Evolutionary conservation across 129 eudicot genomes (phyloP).

Genomic region (Artemisia argyi): DNA sequence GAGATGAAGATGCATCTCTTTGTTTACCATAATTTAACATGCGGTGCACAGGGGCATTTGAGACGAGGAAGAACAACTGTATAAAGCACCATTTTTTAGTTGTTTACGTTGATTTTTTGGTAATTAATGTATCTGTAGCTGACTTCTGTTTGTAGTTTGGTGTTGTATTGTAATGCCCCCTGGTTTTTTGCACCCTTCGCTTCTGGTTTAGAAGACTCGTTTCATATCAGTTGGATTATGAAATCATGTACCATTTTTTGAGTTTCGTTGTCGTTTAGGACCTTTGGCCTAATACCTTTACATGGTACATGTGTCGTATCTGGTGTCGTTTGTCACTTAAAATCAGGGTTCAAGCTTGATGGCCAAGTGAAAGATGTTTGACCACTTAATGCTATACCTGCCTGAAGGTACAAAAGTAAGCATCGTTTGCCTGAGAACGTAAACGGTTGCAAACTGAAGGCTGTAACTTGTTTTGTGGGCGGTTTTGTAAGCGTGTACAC

Average conservation of each 20-base stretch:
- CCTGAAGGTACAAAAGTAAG: too few species aligned
- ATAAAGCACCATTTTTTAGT: conserved; percentile 30
- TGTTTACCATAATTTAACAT: conserved; percentile 36
- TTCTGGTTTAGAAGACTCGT: background rate
- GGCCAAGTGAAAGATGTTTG: too few species aligned
- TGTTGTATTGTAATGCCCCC: background rate
- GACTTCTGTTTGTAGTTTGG: conserved; percentile 28
- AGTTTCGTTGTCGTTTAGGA: background rate
- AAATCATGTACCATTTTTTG: background rate
- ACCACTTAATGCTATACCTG: too few species aligned
- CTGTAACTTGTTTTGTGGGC: too few species aligned
- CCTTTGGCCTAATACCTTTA: background rate
- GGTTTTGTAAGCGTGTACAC: too few species aligned
- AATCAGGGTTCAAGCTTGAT: too few species aligned
- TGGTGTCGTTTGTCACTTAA: too few species aligned
- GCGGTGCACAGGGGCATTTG: conserved; percentile 30
- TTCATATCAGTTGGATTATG: background rate
- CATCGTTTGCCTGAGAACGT: too few species aligned
- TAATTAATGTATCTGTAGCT: conserved; percentile 36
- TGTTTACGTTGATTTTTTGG: conserved; percentile 28
- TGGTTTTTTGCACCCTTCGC: conserved; percentile 4
- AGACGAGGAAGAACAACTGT: conserved; percentile 29
- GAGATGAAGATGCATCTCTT: conserved; percentile 17
- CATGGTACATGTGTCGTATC: too few species aligned
- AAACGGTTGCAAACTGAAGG: too few species aligned